phyloP scores from a whole-genome alignment of 1,139 yeast genomes.

The Diutina scorzettiae region DNA sequence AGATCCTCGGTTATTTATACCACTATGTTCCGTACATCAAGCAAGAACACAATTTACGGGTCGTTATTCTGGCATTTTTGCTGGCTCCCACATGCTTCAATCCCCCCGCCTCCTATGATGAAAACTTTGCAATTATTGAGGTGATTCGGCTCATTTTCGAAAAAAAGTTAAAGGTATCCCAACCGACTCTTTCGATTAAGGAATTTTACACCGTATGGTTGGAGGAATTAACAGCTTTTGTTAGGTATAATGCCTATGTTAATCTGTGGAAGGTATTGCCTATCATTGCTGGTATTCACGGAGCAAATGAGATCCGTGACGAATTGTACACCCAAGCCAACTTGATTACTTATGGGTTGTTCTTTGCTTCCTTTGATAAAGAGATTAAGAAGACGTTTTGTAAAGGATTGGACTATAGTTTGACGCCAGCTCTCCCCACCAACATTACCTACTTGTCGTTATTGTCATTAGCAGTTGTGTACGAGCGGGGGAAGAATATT shows the following conservation, averaged over 20 bases:
- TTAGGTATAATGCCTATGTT: conserved; percentile 15
- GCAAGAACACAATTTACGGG: conserved; percentile 41
- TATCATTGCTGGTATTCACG: conserved; percentile 39
- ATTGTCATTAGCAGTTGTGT: conserved; percentile 23
- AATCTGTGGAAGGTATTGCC: conserved; percentile 50
- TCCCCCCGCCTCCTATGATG: conserved; percentile 18
- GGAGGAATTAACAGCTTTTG: conserved; percentile 26
- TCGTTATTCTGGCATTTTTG: conserved; percentile 39
- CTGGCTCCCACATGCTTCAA: conserved; percentile 37
- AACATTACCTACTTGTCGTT: conserved; percentile 21
- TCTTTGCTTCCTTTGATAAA: conserved; percentile 23
- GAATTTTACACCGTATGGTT: conserved; percentile 37
- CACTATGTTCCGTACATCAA: conserved; percentile 54
- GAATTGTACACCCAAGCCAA: conserved; percentile 20
- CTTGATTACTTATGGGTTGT: conserved; percentile 20
- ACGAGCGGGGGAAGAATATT: conserved; percentile 15
- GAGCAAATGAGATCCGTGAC: conserved; percentile 29
- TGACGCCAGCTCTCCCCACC: conserved; percentile 14
- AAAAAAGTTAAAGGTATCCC: conserved; percentile 44
- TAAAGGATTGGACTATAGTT: conserved; percentile 15
- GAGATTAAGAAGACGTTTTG: conserved; percentile 15
- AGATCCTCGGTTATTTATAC: conserved; percentile 39
- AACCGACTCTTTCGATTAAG: conserved; percentile 46
- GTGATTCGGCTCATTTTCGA: conserved; percentile 37
- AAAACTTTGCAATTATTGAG: conserved; percentile 31